Percentiles rank a stretch among this genome's conserved stretches.
Conservation (phyloP, 2,329 filamentous ascomycete genomes). For the Paramyrothecium roridum region DNA sequence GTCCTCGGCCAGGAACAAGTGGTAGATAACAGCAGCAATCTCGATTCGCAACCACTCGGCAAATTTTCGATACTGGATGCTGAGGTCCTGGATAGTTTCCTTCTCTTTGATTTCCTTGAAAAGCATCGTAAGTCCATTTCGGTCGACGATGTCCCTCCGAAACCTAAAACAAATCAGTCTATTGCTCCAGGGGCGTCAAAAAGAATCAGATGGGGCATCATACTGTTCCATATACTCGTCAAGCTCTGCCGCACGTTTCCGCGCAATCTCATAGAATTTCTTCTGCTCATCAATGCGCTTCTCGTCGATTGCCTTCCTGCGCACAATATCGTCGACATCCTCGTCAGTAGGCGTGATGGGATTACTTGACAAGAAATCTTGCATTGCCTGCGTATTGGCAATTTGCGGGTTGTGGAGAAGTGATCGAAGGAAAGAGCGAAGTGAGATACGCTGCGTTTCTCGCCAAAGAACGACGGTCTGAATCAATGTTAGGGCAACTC, state of each 20-base stretch:
- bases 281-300: slow-evolving; percentile 89
- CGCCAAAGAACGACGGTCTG: slow-evolving; percentile 67
- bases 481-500: background rate
- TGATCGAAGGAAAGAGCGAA: slow-evolving; percentile 85
- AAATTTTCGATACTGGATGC: slow-evolving; percentile 95
- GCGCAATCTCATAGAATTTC: slow-evolving; percentile 92
- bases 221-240: slow-evolving; percentile 98
- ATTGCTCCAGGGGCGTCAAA: background rate
- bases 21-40: slow-evolving; percentile 93
- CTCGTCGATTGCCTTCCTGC: slow-evolving; percentile 79
- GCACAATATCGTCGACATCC: slow-evolving; percentile 76
- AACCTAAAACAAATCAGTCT: slow-evolving; percentile 40
- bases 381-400: slow-evolving; percentile 77
- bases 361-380: slow-evolving; percentile 76
- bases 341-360: slow-evolving; percentile 75
- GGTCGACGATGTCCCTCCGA: slow-evolving; percentile 63
- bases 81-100: slow-evolving; percentile 80
- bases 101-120: slow-evolving; percentile 94
- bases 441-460: slow-evolving; percentile 86
- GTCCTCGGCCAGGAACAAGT: slow-evolving; percentile 95
- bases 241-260: slow-evolving; percentile 83
- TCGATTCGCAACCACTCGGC: slow-evolving; percentile 98
- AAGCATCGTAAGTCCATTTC: slow-evolving; percentile 83
- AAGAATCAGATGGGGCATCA: slow-evolving; percentile 21
- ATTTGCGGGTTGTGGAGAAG: slow-evolving; percentile 82